Base-by-base conservation (phyloP, 75 land plant genomes). In the Isoetes taiwanensis region DNA sequence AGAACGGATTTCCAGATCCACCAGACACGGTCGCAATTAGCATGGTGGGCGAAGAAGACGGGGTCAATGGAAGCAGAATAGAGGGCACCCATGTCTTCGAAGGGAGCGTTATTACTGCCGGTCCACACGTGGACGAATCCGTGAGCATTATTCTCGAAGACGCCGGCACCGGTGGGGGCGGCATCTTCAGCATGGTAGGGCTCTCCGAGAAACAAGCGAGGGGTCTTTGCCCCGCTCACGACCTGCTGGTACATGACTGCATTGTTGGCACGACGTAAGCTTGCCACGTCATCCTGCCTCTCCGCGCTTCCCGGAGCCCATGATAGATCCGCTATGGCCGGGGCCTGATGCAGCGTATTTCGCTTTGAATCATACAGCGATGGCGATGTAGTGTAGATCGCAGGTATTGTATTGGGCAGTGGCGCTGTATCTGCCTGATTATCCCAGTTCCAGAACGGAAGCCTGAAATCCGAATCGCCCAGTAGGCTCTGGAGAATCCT, bases 11-110 rank as follows among this genome's bases (percentile, higher is more conserved):
- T 20, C 68, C 68, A 65, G 9, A 58, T 0, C 10, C 0, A 1
- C 68, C 68, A 65, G 11, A 64, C 2, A 3, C 68, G 65, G 9
- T 65, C 68, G 31, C 58, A 28, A 26, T 66, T 66, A 11, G 35
- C 0, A 54, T 59, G 65, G 46, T 66, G 65, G 9, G 64, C 52
- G 52, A 30, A 62, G 61, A 62, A 62, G 16, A 62, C 52, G 14
- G 64, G 64, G 19, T 62, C 64, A 1, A 2, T 54, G 1, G 64
- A 56, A 0, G 64, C 37, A 27, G 60, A 33, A 17, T 32, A 30
- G 60, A 62, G 52, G 5, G 29, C 12, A 19, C 64, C 64, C 62
- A 60, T 62, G 23, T 62, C 64, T 27, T 64, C 41, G 1, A 12
- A 29, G 2, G 30, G 29, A n/a, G 64, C 0, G 0, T 29, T 55